Evolutionary conservation across 768 basidiomycete species (phyloP).

Genomic region (Calocybe indica): DNA sequence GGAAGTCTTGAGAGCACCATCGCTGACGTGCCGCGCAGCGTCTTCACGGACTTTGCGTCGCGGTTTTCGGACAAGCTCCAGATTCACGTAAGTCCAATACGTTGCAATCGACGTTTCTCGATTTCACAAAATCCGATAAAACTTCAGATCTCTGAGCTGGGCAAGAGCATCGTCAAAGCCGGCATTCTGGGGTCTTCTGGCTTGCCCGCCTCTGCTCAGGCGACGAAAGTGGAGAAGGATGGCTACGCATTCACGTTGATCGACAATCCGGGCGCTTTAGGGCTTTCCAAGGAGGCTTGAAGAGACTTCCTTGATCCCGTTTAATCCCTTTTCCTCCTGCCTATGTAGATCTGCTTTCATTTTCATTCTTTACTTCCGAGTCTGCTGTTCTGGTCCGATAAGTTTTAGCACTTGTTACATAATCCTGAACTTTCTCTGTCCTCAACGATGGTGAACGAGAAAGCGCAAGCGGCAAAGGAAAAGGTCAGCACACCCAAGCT

Average conservation of each 20-base stretch:
- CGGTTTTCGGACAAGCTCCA: slow-evolving; percentile 29
- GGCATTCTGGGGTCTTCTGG: slow-evolving; percentile 47
- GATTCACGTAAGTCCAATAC: slow-evolving; percentile 34
- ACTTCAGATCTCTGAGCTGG: slow-evolving; percentile 44
- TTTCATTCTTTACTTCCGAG: too few species aligned
- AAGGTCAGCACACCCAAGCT: slow-evolving; percentile 17
- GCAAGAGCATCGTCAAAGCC: slow-evolving; percentile 46
- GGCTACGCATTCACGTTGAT: slow-evolving; percentile 48
- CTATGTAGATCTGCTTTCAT: too few species aligned
- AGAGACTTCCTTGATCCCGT: background rate
- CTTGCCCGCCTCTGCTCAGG: slow-evolving; percentile 37
- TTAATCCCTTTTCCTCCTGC: too few species aligned
- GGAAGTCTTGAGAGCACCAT: background rate
- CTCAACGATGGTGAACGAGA: slow-evolving; percentile 7
- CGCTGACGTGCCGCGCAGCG: slow-evolving; percentile 16
- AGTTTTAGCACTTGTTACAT: too few species aligned
- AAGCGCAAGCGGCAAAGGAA: slow-evolving; percentile 31
- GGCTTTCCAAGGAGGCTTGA: slow-evolving; percentile 23
- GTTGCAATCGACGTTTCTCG: background rate
- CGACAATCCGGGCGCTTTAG: slow-evolving; percentile 40
- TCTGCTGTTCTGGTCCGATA: too few species aligned
- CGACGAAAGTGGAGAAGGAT: slow-evolving; percentile 32
- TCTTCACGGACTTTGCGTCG: slow-evolving; percentile 29
- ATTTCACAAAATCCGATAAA: background rate
- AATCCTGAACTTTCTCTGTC: too few species aligned